Evolutionary conservation across 2,329 filamentous ascomycete genomes (phyloP).

Genomic region (Helotiales sp.): DNA sequence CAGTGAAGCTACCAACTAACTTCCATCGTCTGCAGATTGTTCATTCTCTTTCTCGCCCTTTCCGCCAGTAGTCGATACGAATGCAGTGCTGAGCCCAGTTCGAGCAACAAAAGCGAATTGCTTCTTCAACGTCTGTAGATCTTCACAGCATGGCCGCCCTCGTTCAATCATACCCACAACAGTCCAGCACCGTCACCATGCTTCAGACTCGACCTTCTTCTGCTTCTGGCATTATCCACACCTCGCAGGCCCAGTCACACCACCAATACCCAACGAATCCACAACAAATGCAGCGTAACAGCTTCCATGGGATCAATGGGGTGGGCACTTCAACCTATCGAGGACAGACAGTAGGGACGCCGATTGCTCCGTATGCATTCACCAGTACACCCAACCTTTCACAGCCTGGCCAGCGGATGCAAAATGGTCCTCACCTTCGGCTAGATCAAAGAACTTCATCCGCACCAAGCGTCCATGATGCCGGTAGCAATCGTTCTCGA

Average conservation of each 20-base stretch:
- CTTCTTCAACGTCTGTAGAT: constrained; percentile 23
- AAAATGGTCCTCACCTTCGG: constrained; percentile 48
- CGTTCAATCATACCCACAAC: constrained; percentile 78
- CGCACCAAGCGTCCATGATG: constrained; percentile 43
- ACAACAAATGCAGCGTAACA: constrained; percentile 49
- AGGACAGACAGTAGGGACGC: constrained; percentile 48
- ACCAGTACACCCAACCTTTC: constrained; percentile 67
- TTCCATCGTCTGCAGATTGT: constrained; percentile 15
- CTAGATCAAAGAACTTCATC: constrained; percentile 56
- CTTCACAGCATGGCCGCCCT: constrained; percentile 74
- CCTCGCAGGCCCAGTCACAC: constrained; percentile 33
- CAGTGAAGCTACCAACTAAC: constrained; percentile 3
- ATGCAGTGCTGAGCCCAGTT: constrained; percentile 22
- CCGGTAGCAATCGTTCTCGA: constrained; percentile 39
- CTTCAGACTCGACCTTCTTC: constrained; percentile 72
- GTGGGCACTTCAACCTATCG: constrained; percentile 51
- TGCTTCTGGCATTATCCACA: constrained; percentile 51
- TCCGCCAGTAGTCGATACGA: constrained; percentile 16
- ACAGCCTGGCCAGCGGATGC: constrained; percentile 38
- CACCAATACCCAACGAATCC: constrained; percentile 50
- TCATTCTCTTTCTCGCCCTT: constrained; percentile 6
- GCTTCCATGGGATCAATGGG: constrained; percentile 50
- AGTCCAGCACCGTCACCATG: constrained; percentile 72
- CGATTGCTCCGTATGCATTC: constrained; percentile 77
- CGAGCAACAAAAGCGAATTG: constrained; percentile 18